Conservation (phyloP, 2,329 filamentous ascomycete genomes). For the Emergomyces pasteurianus region DNA sequence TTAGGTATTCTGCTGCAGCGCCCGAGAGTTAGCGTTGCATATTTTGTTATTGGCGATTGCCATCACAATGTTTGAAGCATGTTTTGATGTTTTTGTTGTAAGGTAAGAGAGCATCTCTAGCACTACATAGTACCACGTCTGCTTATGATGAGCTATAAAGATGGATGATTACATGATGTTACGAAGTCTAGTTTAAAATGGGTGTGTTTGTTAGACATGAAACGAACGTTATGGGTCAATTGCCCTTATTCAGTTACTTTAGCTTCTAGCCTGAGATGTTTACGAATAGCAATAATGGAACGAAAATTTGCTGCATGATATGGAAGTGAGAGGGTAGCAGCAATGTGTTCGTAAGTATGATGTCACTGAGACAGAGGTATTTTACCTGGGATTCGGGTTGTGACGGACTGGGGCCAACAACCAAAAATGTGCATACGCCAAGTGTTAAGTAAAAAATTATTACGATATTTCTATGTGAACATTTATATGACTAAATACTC, state of each 20-base stretch:
- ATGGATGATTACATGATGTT: conserved; percentile 2
- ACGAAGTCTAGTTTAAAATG: not conserved
- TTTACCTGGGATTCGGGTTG: not conserved
- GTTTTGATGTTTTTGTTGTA: not conserved
- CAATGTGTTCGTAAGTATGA: not conserved
- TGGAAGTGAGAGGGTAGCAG: not conserved
- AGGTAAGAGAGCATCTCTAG: not conserved
- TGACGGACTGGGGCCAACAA: not conserved
- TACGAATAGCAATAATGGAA: not conserved
- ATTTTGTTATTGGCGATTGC: not conserved
- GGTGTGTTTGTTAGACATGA: not conserved
- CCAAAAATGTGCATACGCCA: not conserved
- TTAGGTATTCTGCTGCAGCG: not conserved
- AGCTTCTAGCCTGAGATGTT: not conserved
- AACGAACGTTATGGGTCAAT: not conserved
- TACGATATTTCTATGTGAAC: not conserved
- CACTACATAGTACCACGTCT: conserved; percentile 1
- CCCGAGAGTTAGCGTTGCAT: not conserved
- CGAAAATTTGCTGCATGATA: not conserved
- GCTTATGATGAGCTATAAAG: not conserved
- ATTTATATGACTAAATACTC: not conserved
- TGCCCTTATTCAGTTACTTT: not conserved
- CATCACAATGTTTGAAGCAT: not conserved
- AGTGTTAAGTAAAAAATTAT: not conserved
- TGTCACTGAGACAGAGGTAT: not conserved